phyloP scores from a whole-genome alignment of 805 yeast genomes.

The Cyberlindnera meyerae region DNA sequence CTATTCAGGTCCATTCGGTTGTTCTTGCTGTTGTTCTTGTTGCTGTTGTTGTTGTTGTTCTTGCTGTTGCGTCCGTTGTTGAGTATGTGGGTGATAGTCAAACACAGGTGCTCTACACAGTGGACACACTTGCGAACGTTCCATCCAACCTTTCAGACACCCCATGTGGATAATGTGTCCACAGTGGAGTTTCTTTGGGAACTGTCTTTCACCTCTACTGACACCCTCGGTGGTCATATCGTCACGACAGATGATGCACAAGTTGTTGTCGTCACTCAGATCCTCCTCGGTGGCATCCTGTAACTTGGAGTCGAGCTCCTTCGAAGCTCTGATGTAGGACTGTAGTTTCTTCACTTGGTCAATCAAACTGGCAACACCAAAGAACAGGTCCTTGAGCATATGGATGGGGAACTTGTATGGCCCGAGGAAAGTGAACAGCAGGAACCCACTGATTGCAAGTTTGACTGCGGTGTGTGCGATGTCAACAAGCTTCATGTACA shows the following conservation, averaged over 20 bases:
- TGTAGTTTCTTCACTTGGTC: constrained; percentile 35
- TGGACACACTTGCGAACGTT: constrained; percentile 90
- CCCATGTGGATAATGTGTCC: constrained; percentile 87
- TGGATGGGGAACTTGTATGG: constrained; percentile 43
- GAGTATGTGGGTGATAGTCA: constrained; percentile 18
- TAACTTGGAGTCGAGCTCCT: constrained; percentile 59
- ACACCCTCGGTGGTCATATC: constrained; percentile 56
- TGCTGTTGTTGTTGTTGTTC: constrained; percentile 5
- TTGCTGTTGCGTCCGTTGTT: constrained; percentile 2
- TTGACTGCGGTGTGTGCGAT: constrained; percentile 45
- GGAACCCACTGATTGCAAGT: constrained; percentile 40
- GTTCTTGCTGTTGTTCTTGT: constrained; percentile 4
- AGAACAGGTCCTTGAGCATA: constrained; percentile 45
- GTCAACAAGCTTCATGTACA: constrained; percentile 54
- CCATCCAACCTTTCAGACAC: constrained; percentile 90
- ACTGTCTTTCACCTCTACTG: constrained; percentile 36
- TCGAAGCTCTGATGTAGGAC: constrained; percentile 41
- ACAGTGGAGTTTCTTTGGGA: constrained; percentile 76
- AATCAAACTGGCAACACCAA: constrained; percentile 29
- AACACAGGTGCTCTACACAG: constrained; percentile 76
- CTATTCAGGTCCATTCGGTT: not conserved
- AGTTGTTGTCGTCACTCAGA: constrained; percentile 50
- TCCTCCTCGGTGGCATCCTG: constrained; percentile 57
- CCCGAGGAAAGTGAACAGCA: constrained; percentile 41
- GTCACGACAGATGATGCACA: constrained; percentile 90